A percentile compares a stretch with the other conserved stretches of the same genome.
Evolutionary conservation across 2,329 filamentous ascomycete genomes (phyloP).

Genomic region (Fusarium pseudoanthophilum): DNA sequence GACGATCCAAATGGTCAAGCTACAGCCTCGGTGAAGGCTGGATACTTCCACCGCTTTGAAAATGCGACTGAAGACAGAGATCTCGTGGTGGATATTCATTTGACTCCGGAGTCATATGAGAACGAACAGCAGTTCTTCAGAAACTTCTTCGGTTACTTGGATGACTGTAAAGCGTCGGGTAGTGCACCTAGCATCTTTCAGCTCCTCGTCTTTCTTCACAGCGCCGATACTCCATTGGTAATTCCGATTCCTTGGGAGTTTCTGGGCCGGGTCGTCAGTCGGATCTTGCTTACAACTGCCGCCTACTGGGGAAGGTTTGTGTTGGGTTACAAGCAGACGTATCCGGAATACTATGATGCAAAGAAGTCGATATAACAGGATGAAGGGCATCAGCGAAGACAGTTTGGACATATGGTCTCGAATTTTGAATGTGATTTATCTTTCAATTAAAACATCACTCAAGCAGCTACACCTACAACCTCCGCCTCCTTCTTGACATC

Average conservation of each 20-base stretch:
- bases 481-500: neutral
- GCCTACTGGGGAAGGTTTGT: slow-evolving; percentile 4
- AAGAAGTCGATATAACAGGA: neutral
- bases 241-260: slow-evolving; percentile 1
- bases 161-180: slow-evolving; percentile 2
- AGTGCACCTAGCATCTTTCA: slow-evolving; percentile 8
- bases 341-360: slow-evolving; percentile 2
- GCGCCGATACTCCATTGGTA: neutral
- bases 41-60: slow-evolving; percentile 11
- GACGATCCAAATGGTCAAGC: neutral
- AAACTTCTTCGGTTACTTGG: slow-evolving; percentile 9
- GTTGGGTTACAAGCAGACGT: neutral
- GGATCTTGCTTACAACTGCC: neutral
- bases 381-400: rapidly evolving
- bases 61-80: neutral
- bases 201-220: slow-evolving; percentile 6
- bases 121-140: slow-evolving; percentile 7
- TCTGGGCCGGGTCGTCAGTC: neutral
- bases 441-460: neutral
- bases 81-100: neutral
- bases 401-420: rapidly evolving
- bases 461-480: neutral
- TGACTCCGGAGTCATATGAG: slow-evolving; percentile 6
- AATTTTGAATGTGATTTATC: too few species aligned
- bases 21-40: slow-evolving; percentile 4